Percentiles rank a stretch among this genome's conserved stretches.
These are phyloP conservation scores for Saitoella complicata DNA, from an alignment of 805 yeast species.

Conservation along the genomic window DNA sequence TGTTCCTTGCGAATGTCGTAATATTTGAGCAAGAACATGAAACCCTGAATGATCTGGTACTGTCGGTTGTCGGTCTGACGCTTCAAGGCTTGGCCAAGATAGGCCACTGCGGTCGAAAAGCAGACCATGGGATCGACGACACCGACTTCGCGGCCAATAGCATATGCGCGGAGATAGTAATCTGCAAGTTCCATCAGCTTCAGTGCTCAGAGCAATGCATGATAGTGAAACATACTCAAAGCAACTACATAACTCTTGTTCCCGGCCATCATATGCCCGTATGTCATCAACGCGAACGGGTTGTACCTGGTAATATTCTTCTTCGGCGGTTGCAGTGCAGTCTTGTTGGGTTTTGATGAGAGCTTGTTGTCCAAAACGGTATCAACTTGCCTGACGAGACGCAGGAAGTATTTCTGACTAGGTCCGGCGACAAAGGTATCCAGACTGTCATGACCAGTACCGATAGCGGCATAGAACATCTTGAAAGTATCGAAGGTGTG, in stretches of 20 bases:
- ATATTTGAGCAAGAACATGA: constrained; percentile 64
- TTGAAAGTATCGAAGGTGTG: constrained; percentile 37
- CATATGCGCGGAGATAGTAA: constrained; percentile 57
- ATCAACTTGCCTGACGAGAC: constrained; percentile 84
- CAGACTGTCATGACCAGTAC: constrained; percentile 42
- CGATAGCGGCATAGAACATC: constrained; percentile 47
- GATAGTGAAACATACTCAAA: constrained; percentile 22
- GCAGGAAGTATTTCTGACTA: constrained; percentile 75
- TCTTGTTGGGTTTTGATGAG: too few species aligned
- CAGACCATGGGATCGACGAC: constrained; percentile 56
- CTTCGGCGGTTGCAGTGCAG: not conserved
- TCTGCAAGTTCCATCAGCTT: constrained; percentile 13
- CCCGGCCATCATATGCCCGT: constrained; percentile 64
- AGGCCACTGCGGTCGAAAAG: constrained; percentile 59
- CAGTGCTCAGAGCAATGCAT: too few species aligned
- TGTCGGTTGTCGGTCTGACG: constrained; percentile 75
- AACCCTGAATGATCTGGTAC: constrained; percentile 72
- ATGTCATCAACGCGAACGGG: constrained; percentile 60
- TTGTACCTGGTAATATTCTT: constrained; percentile 16
- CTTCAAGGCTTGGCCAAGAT: constrained; percentile 83
- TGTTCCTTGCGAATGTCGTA: constrained; percentile 29
- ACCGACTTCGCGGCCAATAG: constrained; percentile 32
- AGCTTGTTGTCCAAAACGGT: constrained; percentile 35
- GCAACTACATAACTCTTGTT: constrained; percentile 75
- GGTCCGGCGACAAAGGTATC: constrained; percentile 57